A percentile compares a stretch with the other conserved stretches of the same genome.
Conservation (phyloP, 2,329 filamentous ascomycete species). For the Colletotrichum brevisporum region DNA sequence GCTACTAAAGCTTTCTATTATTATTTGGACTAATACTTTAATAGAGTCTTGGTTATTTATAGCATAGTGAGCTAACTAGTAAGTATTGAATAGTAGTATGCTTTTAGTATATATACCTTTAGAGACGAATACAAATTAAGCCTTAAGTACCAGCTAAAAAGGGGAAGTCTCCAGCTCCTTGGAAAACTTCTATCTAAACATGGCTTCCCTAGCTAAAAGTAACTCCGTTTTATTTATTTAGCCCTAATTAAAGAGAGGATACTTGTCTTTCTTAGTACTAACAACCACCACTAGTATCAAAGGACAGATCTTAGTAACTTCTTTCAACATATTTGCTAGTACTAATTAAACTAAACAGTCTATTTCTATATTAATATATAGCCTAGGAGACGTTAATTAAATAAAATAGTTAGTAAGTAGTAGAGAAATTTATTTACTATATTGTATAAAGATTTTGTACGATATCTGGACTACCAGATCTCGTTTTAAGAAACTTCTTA, state of each 20-base stretch:
- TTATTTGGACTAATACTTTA: conserved; percentile 25
- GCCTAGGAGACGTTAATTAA: conserved; percentile 35
- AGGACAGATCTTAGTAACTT: conserved; percentile 42
- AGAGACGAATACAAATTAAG: conserved; percentile 28
- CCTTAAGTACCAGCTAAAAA: conserved; percentile 11
- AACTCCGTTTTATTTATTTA: background rate
- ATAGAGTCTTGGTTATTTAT: conserved; percentile 38
- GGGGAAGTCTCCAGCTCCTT: conserved; percentile 5
- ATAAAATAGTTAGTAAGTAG: background rate
- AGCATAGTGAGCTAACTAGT: background rate
- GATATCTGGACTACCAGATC: conserved; percentile 33
- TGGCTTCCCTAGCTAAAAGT: background rate
- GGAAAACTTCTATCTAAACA: conserved; percentile 9
- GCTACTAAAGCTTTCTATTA: background rate
- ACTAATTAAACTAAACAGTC: conserved; percentile 46
- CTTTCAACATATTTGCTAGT: conserved; percentile 44
- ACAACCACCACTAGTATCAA: conserved; percentile 45
- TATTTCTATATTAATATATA: conserved; percentile 45
- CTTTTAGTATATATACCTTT: background rate
- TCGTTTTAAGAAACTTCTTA: conserved; percentile 45
- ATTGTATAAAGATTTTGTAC: conserved; percentile 45
- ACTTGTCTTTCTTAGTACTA: conserved; percentile 47
- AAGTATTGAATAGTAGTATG: background rate
- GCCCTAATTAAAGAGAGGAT: conserved; percentile 8
- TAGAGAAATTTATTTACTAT: conserved; percentile 38